These are phyloP conservation scores for Phialophora verrucosa DNA, from an alignment of 2,329 filamentous ascomycete species.

Conservation along the genomic window DNA sequence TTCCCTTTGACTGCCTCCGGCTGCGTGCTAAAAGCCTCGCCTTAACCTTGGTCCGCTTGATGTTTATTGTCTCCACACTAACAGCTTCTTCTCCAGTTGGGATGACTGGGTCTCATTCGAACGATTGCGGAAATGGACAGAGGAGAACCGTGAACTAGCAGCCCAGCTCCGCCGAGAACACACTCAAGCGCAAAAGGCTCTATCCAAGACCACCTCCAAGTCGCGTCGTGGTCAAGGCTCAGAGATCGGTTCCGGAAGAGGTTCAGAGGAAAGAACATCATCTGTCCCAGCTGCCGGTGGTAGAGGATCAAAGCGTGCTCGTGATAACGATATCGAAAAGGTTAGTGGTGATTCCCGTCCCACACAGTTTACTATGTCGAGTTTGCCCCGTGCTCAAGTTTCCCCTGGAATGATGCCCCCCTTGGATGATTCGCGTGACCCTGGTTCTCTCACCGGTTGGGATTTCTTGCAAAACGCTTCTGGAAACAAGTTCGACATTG, in stretches of 20 bases:
- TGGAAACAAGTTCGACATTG: background rate
- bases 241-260: slow-evolving; percentile 51
- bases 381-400: slow-evolving; percentile 4
- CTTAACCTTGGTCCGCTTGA: background rate
- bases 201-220: slow-evolving; percentile 40
- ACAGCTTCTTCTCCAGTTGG: slow-evolving; percentile 65
- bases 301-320: slow-evolving; percentile 51
- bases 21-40: background rate
- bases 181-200: slow-evolving; percentile 31
- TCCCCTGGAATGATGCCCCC: slow-evolving; percentile 5
- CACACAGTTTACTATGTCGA: background rate
- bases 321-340: slow-evolving; percentile 57
- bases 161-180: slow-evolving; percentile 53
- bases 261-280: slow-evolving; percentile 53
- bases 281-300: slow-evolving; percentile 52
- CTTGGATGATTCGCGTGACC: slow-evolving; percentile 5
- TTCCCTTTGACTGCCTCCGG: background rate
- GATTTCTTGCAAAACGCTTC: background rate
- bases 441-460: background rate
- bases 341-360: slow-evolving; percentile 42
- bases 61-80: slow-evolving; percentile 7
- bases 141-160: slow-evolving; percentile 92
- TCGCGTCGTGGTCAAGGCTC: slow-evolving; percentile 45
- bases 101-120: slow-evolving; percentile 98
- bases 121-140: slow-evolving; percentile 89